Evolutionary conservation across 73 alveolate genomes (phyloP).

Genomic region (Paramecium sonneborni): DNA sequence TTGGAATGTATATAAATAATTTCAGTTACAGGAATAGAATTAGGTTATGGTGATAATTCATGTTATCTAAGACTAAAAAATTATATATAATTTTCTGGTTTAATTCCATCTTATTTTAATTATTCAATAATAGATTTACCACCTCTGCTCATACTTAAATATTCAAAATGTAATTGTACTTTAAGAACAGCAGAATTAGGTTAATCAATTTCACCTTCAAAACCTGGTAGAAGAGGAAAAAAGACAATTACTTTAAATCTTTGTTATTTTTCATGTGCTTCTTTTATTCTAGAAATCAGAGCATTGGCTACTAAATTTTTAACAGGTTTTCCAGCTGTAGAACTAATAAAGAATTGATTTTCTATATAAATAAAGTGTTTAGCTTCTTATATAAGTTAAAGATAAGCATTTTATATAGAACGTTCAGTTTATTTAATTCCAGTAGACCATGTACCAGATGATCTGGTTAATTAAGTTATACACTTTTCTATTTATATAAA

Average conservation of each 20-base stretch:
- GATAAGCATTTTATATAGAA: conserved; percentile 55
- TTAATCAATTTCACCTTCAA: conserved; percentile 88
- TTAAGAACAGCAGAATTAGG: conserved; percentile 73
- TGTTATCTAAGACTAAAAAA: conserved; percentile 87
- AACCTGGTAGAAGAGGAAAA: conserved; percentile 95
- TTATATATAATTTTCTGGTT: conserved; percentile 85
- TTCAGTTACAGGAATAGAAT: conserved; percentile 81
- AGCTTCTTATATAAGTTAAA: conserved; percentile 76
- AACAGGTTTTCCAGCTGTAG: conserved; percentile 66
- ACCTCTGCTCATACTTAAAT: conserved; percentile 77
- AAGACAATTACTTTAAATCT: conserved; percentile 86
- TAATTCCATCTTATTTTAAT: conserved; percentile 57
- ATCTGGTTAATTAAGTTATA: conserved; percentile 32
- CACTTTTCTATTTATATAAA: not conserved
- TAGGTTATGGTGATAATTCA: conserved; percentile 48
- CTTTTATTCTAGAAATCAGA: conserved; percentile 78
- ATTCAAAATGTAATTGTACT: conserved; percentile 80
- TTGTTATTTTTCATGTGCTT: conserved; percentile 75
- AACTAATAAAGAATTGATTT: conserved; percentile 86
- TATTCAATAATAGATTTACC: conserved; percentile 77
- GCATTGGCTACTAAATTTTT: conserved; percentile 82
- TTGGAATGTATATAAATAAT: conserved; percentile 93
- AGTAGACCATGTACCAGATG: conserved; percentile 54
- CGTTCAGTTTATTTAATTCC: conserved; percentile 11
- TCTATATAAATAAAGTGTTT: conserved; percentile 91